Base-by-base conservation (phyloP, 148 eudicot genomes). In the Cornus controversa region DNA sequence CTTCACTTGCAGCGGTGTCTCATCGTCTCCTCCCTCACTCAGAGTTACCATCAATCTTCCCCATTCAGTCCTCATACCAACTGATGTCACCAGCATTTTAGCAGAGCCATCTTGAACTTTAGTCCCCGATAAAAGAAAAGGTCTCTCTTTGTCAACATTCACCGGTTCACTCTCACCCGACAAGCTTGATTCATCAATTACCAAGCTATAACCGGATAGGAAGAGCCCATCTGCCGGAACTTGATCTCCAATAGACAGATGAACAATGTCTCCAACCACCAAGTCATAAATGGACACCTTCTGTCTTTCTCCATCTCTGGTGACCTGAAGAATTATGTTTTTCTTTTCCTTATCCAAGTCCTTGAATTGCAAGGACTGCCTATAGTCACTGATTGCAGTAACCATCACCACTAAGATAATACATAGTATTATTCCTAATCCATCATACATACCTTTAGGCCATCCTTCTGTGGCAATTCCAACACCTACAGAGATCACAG, bases 1-100 rank as follows among this genome's bases (percentile, higher is more conserved):
- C 90, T 94, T 94, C 74, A 94, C 98, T 72, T 94, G 98, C 62
- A 94, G 69, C 0, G 98, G 98, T 1, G 98, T 93, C 86, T 93
- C 98, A 29, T 90, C 94, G 11, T 87, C 90, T 4, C 91, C 94
- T 13, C 87, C 93, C 69, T 91, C 93, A 15, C 81, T 90, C 0
- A 94, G 80, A 27, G 96, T 94, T 34, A 77, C 91, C 96, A 92
- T 92, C 75, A 94, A 77, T 29, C 85, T 78, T 69, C 98, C 98
- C 98, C 98, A 94, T 80, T 94, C 98, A 0, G 98, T 94, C 78
- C 84, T 90, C 94, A 92, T 94, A 29, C 98, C 98, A 74, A 94
- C 98, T 0, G 98, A 80, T 0, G 91, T 89, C 20, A 92, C 94
- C 20, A 94, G 62, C 96, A 94, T 94, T 72, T 67, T 89, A n/a